Evolutionary conservation across 768 basidiomycete species (phyloP).

Genomic region (Lactifluus subvellereus): DNA sequence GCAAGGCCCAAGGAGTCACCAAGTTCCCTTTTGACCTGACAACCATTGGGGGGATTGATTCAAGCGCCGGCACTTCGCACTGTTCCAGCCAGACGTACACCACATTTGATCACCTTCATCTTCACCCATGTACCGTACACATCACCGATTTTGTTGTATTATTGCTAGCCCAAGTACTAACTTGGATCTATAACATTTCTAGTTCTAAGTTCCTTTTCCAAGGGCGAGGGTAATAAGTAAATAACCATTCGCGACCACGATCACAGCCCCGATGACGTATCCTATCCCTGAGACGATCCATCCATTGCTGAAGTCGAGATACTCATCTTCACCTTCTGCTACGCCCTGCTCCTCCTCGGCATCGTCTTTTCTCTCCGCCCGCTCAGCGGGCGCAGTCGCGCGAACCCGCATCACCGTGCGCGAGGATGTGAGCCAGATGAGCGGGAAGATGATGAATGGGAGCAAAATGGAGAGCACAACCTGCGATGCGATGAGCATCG

Average conservation of each 20-base stretch:
- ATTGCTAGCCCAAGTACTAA: no score
- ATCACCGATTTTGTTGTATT: no score
- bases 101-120: no score
- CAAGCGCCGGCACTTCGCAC: no score
- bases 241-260: conserved; percentile 35
- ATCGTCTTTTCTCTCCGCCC: neutral
- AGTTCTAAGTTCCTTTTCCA: neutral
- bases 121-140: no score
- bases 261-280: conserved; percentile 61
- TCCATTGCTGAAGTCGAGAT: conserved; percentile 60
- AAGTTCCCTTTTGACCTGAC: no score
- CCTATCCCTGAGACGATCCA: conserved; percentile 47
- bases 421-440: conserved; percentile 65
- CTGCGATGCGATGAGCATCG: conserved; percentile 80
- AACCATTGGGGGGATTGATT: no score
- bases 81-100: no score
- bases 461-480: conserved; percentile 79
- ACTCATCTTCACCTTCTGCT: conserved; percentile 33
- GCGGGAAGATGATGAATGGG: conserved; percentile 79
- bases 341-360: conserved; percentile 23
- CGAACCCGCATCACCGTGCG: conserved; percentile 63
- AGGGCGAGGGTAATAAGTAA: neutral
- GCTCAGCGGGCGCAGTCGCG: neutral
- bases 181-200: no score
- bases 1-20: no score